Conservation (phyloP, 1,284 basidiomycete genomes). For the Trametes versicolor region DNA sequence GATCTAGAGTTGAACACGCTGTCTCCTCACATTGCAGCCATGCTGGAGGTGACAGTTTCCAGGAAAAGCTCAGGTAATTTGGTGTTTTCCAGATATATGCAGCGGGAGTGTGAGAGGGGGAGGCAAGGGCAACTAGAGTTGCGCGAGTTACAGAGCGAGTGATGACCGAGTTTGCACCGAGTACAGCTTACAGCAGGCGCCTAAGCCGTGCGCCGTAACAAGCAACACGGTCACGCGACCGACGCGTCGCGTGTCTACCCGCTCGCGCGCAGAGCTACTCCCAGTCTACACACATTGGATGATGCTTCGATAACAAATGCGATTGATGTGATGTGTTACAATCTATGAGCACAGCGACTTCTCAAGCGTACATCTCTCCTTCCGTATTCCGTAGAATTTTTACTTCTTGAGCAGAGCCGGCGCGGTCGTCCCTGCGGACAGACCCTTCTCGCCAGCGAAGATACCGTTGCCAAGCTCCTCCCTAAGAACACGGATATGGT, state of each 20-base stretch:
- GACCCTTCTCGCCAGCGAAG: conserved; percentile 83
- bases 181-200: conserved; percentile 4
- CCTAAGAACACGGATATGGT: conserved; percentile 51
- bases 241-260: conserved; percentile 26
- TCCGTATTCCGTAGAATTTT: conserved; percentile 29
- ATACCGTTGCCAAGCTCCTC: conserved; percentile 80
- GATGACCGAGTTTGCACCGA: neutral
- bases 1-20: too few relatives aligned
- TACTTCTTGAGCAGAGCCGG: conserved; percentile 81
- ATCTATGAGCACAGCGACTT: conserved; percentile 33
- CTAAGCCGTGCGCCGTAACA: conserved; percentile 5
- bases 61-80: too few relatives aligned
- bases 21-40: neutral
- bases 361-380: conserved; percentile 31
- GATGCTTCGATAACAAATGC: conserved; percentile 18
- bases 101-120: neutral
- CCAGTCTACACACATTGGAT: neutral
- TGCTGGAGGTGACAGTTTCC: too few relatives aligned
- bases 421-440: conserved; percentile 78
- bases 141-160: neutral
- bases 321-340: conserved; percentile 29
- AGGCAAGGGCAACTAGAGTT: neutral
- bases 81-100: neutral
- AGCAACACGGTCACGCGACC: conserved; percentile 31
- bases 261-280: neutral